Base-by-base conservation (phyloP, 1,139 yeast genomes). In the Candida gigantensis region DNA sequence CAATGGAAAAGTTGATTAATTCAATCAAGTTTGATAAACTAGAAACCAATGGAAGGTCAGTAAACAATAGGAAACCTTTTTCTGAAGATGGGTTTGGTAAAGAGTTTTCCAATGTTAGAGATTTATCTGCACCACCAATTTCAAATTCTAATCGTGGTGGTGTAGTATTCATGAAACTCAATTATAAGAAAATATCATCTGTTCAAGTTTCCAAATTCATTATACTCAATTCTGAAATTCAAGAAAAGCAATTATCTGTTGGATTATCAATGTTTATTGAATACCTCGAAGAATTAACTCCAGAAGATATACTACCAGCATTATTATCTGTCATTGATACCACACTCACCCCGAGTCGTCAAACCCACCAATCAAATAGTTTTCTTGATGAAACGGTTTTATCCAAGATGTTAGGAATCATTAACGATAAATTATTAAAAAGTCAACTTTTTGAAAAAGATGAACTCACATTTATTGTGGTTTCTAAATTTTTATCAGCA, bases 351-450 rank as follows among this genome's bases (percentile, higher is more conserved):
- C 12, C 18, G 4, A 12, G 32, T 7, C 14, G 25, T 7, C 21
- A 14, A 24, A 16, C 18, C 12, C n/a, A n/a, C n/a, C n/a, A n/a
- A n/a, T n/a, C n/a, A n/a, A n/a, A n/a, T n/a, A n/a, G n/a, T n/a
- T 29, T 27, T 5, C 18, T 33, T 11, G 40, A 36, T 4, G 37
- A 28, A n/a, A 8, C 18, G 3, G 23, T 35, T 2, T 33, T 50
- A 18, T 41, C 34, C 7, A 43, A 38, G 19, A 34, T 63, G 19
- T 38, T 64, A 5, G 45, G 69, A 24, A 28, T 58, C 6, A 41
- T 63, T 15, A 73, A 72, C 1, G 68, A 63, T 26, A 53, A 51
- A 5, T 44, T 63, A 4, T 46, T 68, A n/a, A 35, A 54, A 4
- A 39, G 45, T 24, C 57, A 52, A 38, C 46, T 45, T n/a, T 44